Evolutionary conservation across 345 rosid genomes (phyloP).

Genomic region (Zanthoxylum bungeanum): DNA sequence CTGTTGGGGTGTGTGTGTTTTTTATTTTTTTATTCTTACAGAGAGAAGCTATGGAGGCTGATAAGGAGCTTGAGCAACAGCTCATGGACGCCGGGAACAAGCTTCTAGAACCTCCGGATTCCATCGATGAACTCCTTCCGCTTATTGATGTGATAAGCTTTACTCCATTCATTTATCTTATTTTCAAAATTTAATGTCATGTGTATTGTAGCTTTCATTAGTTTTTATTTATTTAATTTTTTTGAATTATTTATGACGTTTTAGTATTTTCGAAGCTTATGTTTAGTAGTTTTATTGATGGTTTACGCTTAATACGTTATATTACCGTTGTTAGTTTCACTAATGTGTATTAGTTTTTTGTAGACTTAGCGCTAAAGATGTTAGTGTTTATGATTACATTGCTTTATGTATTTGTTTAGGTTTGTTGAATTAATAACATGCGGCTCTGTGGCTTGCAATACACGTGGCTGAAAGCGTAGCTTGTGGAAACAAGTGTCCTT

Average conservation of each 20-base stretch:
- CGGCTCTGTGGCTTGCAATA: not conserved
- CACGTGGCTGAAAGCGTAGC: not conserved
- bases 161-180: not conserved
- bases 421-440: not conserved
- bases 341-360: not conserved
- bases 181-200: not conserved
- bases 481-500: not conserved
- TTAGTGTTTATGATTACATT: not conserved
- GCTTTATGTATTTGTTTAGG: not conserved
- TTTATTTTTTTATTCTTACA: too few species aligned
- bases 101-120: constrained; percentile 67
- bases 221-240: not conserved
- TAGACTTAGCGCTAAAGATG: not conserved
- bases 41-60: constrained; percentile 46
- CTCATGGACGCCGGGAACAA: constrained; percentile 64
- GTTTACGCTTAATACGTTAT: not conserved
- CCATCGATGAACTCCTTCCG: constrained; percentile 68
- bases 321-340: not conserved
- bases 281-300: too few species aligned
- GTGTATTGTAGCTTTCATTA: not conserved
- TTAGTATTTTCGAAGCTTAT: not conserved
- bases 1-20: constrained; percentile 14
- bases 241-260: not conserved
- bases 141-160: constrained; percentile 82
- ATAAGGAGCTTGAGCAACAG: constrained; percentile 62